Base-by-base conservation (phyloP, 768 basidiomycete species). In the Boletus rubropictus region DNA sequence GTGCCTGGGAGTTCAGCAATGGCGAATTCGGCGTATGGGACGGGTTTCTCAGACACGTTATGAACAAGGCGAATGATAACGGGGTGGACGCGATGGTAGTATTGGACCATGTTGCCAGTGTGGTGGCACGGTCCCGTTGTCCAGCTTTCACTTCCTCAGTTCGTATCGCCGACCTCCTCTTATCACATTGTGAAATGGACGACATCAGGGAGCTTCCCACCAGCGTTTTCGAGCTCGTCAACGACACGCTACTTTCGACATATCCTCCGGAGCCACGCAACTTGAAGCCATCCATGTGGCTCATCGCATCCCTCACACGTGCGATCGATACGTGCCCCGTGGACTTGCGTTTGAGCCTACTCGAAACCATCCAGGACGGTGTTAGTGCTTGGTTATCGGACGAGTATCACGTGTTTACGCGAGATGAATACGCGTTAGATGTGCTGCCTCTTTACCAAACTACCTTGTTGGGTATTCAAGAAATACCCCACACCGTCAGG, bases 191-290 rank as follows among this genome's bases (percentile, higher is more conserved):
- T 38, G 76, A 79, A 17, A 68, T 77, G 48, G 54, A 67, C 25
- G 78, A 80, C 4, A 65, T 73, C 31, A 72, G 75, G 21, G 73
- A 78, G 17, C 60, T 84, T 1, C 84, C 87, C 3, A 63, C 67
- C 12, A 59, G 66, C 20, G 57, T 88, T 14, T 62, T 87, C 24
- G 76, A 79, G 37, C 76, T 86, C 44, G 70, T 81, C 43, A 79
- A 81, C 49, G 76, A 79, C 35, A 78, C 78, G 0, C 69, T 89
- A 48, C 65, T 69, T 18, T 71, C 76, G 8, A 75, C 76, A 8
- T 90, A 90, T 64, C 87, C 87, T 0, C 84, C 86, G 0, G 74
- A 75, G 17, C 71, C 76, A 4, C 68, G 69, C 39, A 75, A 78
- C 54, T 71, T 74, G 57, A 71, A 76, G 42, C 72, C 73, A 31